These are phyloP conservation scores for Craspedostauros australis DNA, from an alignment of 108 stramenopile genomes.

Conservation along the genomic window DNA sequence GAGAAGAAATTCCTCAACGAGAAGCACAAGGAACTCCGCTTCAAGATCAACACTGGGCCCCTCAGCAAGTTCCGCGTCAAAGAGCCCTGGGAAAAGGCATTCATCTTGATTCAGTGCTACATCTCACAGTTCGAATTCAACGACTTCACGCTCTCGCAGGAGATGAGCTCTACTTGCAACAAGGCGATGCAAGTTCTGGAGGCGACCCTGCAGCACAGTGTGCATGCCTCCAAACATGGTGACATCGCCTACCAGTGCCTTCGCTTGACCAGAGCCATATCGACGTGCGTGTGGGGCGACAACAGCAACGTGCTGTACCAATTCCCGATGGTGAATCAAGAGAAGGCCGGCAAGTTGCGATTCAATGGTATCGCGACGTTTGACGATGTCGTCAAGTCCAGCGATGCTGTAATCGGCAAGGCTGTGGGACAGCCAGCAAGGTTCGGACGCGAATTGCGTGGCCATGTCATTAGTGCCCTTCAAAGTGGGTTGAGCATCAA, in stretches of 20 bases:
- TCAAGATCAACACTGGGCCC: slow-evolving; percentile 69
- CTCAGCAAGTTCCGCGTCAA: slow-evolving; percentile 73
- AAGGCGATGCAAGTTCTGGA: slow-evolving; percentile 58
- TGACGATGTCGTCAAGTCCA: slow-evolving; percentile 51
- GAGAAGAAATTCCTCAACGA: slow-evolving; percentile 81
- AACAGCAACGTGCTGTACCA: slow-evolving; percentile 75
- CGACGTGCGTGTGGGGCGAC: slow-evolving; percentile 55
- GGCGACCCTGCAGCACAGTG: slow-evolving; percentile 69
- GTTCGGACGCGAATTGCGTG: slow-evolving; percentile 53
- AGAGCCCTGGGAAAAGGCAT: slow-evolving; percentile 66
- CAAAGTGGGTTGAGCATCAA: slow-evolving; percentile 43
- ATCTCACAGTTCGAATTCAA: slow-evolving; percentile 58
- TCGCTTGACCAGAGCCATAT: slow-evolving; percentile 50
- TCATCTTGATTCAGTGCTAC: slow-evolving; percentile 74
- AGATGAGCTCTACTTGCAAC: slow-evolving; percentile 55
- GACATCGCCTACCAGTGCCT: slow-evolving; percentile 50
- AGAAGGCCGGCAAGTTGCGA: slow-evolving; percentile 31
- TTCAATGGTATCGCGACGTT: slow-evolving; percentile 56
- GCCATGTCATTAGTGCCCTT: slow-evolving; percentile 42
- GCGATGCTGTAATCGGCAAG: slow-evolving; percentile 38
- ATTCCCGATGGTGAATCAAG: slow-evolving; percentile 55
- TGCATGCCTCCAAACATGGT: slow-evolving; percentile 54
- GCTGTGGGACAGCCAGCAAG: slow-evolving; percentile 33
- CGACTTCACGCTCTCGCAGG: slow-evolving; percentile 58
- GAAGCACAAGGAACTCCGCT: slow-evolving; percentile 63